These are phyloP conservation scores for Quercus cerris DNA, from an alignment of 306 rosid genomes.

Conservation along the genomic window DNA sequence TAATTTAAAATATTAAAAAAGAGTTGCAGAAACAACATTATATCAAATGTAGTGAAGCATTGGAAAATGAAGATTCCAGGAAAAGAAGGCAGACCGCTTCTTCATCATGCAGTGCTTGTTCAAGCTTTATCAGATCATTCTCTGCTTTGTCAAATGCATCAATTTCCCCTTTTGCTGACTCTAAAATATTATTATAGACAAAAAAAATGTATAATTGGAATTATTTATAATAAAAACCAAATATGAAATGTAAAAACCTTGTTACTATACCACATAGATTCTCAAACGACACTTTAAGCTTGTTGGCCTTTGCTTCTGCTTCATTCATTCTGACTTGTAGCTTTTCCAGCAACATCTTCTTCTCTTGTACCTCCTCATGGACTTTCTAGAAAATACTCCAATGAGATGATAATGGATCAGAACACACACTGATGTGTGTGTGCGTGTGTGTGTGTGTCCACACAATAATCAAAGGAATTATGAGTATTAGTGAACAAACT, in stretches of 20 bases:
- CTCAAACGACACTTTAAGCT: conserved; percentile 58
- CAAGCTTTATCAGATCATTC: conserved; percentile 53
- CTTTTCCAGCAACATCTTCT: conserved; percentile 31
- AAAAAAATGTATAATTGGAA: conserved; percentile 8
- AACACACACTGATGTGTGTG: neutral
- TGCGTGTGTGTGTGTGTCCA: neutral
- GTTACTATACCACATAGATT: conserved; percentile 59
- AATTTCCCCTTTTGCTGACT: conserved; percentile 60
- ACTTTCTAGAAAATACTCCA: conserved; percentile 45
- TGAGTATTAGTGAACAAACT: conserved; percentile 43
- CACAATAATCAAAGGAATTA: neutral
- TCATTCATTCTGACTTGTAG: conserved; percentile 39
- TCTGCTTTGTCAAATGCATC: conserved; percentile 68
- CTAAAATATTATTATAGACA: conserved; percentile 36
- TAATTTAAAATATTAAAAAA: neutral
- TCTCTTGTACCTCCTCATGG: conserved; percentile 43
- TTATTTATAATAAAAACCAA: conserved; percentile 15
- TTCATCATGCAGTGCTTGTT: conserved; percentile 43
- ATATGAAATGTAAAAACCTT: conserved; percentile 12
- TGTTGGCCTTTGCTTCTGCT: conserved; percentile 50
- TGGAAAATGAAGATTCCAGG: neutral
- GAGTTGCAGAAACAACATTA: neutral
- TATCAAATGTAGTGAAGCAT: conserved; percentile 6
- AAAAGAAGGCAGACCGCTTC: conserved; percentile 43
- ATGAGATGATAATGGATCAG: conserved; percentile 8